Evolutionary conservation across 305 asterid genomes (phyloP).

Genomic region (Stenogyne calaminthoides): DNA sequence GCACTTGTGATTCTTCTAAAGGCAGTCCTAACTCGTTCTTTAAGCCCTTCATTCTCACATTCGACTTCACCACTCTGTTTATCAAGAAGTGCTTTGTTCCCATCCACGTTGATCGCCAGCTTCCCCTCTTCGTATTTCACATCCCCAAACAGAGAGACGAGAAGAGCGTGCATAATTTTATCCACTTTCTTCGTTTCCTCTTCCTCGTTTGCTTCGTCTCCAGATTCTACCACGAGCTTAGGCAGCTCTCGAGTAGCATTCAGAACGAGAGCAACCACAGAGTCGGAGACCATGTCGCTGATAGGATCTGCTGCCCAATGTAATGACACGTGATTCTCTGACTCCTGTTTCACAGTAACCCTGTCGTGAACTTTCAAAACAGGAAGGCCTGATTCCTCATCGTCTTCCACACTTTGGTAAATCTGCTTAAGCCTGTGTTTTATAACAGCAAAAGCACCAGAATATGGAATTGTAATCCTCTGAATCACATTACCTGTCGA

Average conservation of each 20-base stretch:
- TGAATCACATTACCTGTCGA: conserved; percentile 84
- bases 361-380: conserved; percentile 70
- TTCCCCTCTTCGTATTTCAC: conserved; percentile 77
- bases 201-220: conserved; percentile 42
- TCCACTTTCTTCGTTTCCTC: conserved; percentile 73
- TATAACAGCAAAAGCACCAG: conserved; percentile 92
- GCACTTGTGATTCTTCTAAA: conserved; percentile 70
- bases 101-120: conserved; percentile 76
- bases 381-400: conserved; percentile 83
- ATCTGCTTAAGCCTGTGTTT: conserved; percentile 88
- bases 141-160: conserved; percentile 84
- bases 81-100: conserved; percentile 65
- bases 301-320: conserved; percentile 97
- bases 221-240: conserved; percentile 70
- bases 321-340: conserved; percentile 86
- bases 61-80: conserved; percentile 81
- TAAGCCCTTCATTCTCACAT: conserved; percentile 75
- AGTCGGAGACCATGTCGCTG: conserved; percentile 96
- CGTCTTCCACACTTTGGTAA: conserved; percentile 84
- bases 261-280: conserved; percentile 79
- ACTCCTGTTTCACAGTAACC: conserved; percentile 84
- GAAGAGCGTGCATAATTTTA: conserved; percentile 78
- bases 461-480: conserved; percentile 90
- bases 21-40: conserved; percentile 78
- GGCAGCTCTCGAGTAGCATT: conserved; percentile 90